phyloP scores from a whole-genome alignment of 2,329 filamentous ascomycete genomes.

The Chrysosphaeria jannelii region DNA sequence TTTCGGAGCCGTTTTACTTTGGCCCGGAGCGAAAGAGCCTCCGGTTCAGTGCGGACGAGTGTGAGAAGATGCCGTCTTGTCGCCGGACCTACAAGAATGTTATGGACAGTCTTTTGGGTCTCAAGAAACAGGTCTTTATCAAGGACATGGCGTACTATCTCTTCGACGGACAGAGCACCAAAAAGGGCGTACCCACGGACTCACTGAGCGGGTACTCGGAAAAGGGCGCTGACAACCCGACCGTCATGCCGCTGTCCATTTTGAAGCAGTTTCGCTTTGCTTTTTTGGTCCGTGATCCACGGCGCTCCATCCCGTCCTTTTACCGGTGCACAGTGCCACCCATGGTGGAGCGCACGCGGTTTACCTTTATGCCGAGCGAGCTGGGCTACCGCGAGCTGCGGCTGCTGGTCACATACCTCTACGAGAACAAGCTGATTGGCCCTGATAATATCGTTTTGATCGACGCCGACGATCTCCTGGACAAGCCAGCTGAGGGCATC shows the following conservation, averaged over 20 bases:
- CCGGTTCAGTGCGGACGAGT: constrained; percentile 35
- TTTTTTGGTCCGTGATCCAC: constrained; percentile 90
- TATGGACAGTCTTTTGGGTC: constrained; percentile 38
- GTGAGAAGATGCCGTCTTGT: constrained; percentile 31
- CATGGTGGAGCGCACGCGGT: constrained; percentile 52
- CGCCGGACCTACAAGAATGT: constrained; percentile 47
- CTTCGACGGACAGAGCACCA: constrained; percentile 33
- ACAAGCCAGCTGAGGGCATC: constrained; percentile 49
- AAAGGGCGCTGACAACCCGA: constrained; percentile 41
- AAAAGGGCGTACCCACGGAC: constrained; percentile 46
- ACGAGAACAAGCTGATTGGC: constrained; percentile 36
- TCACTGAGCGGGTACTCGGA: constrained; percentile 22
- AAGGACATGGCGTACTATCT: constrained; percentile 95
- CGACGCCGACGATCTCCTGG: constrained; percentile 80
- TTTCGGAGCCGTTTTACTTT: constrained; percentile 89
- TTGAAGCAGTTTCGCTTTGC: constrained; percentile 72
- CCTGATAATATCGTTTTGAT: constrained; percentile 50
- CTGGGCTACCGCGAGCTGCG: constrained; percentile 77
- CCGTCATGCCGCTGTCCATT: constrained; percentile 44
- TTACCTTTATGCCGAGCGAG: constrained; percentile 65
- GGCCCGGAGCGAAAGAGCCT: constrained; percentile 64
- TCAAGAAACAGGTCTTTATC: constrained; percentile 46
- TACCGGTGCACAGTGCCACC: constrained; percentile 84
- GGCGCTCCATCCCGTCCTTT: constrained; percentile 71
- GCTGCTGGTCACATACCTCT: constrained; percentile 61